phyloP scores from a whole-genome alignment of 768 basidiomycete species.

The Boletellus emodensis region DNA sequence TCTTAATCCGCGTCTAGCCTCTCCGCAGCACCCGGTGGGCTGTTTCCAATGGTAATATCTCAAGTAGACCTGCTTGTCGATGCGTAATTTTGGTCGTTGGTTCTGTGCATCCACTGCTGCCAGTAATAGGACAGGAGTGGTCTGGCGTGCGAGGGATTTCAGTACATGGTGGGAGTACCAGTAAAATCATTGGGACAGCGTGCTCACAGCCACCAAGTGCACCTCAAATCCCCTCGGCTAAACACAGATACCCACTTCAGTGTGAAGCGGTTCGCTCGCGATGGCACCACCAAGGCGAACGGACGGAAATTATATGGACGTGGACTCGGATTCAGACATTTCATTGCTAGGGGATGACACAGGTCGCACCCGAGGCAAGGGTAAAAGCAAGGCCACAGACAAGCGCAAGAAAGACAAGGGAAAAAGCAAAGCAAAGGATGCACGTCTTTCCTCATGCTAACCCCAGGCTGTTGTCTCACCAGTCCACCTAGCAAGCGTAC shows the following conservation, averaged over 20 bases:
- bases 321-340: slow-evolving; percentile 71
- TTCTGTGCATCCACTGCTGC: no score
- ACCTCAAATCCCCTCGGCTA: no score
- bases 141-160: no score
- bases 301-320: slow-evolving; percentile 43
- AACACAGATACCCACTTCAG: no score
- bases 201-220: not conserved
- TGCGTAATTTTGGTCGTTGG: no score
- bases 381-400: slow-evolving; percentile 50
- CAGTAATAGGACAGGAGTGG: no score
- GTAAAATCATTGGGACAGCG: no score
- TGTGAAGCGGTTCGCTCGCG: not conserved
- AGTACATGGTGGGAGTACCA: no score
- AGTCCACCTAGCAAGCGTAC: slow-evolving; percentile 61
- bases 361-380: slow-evolving; percentile 51
- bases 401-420: slow-evolving; percentile 54
- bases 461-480: slow-evolving; percentile 1
- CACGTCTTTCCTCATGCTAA: slow-evolving; percentile 7
- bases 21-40: no score
- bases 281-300: slow-evolving; percentile 27
- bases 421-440: slow-evolving; percentile 35
- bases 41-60: no score
- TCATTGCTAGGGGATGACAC: slow-evolving; percentile 52
- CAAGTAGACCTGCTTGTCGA: no score
- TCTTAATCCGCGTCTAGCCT: no score